Evolutionary conservation across 2,329 filamentous ascomycete species (phyloP).

Genomic region (Fusarium hainanense): DNA sequence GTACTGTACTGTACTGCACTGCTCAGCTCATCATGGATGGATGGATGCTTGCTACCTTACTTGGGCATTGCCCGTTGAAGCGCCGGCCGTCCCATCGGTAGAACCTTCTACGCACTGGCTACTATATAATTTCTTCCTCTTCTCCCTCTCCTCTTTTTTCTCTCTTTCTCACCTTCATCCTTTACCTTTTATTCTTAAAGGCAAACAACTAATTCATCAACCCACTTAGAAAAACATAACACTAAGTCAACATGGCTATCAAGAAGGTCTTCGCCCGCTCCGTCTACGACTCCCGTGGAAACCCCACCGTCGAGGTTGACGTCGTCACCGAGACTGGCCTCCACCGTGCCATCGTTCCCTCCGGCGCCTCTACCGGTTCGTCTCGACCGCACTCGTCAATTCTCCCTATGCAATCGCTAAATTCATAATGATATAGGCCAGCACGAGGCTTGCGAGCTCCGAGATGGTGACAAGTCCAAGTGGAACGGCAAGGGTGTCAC

Average conservation of each 20-base stretch:
- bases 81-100: constrained; percentile 29
- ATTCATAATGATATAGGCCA: constrained; percentile 68
- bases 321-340: constrained; percentile 95
- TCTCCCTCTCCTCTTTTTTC: constrained; percentile 24
- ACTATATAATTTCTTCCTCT: constrained; percentile 28
- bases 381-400: constrained; percentile 45
- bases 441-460: constrained; percentile 91
- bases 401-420: constrained; percentile 39
- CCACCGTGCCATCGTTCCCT: constrained; percentile 97
- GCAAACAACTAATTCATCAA: constrained; percentile 40
- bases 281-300: constrained; percentile 98
- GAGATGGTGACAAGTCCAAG: constrained; percentile 87
- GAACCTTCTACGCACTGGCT: constrained; percentile 31
- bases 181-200: constrained; percentile 19
- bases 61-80: constrained; percentile 25
- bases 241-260: constrained; percentile 79
- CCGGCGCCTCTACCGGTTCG: constrained; percentile 92
- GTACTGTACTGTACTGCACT: not conserved
- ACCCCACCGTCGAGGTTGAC: constrained; percentile 99
- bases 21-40: constrained; percentile 8
- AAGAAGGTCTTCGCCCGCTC: constrained; percentile 91
- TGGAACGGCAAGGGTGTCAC: constrained; percentile 89
- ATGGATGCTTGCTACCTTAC: not conserved
- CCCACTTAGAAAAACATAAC: constrained; percentile 34
- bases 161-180: constrained; percentile 23